Conservation (phyloP, 2,329 filamentous ascomycete genomes). For the Hypoxylon sp. region DNA sequence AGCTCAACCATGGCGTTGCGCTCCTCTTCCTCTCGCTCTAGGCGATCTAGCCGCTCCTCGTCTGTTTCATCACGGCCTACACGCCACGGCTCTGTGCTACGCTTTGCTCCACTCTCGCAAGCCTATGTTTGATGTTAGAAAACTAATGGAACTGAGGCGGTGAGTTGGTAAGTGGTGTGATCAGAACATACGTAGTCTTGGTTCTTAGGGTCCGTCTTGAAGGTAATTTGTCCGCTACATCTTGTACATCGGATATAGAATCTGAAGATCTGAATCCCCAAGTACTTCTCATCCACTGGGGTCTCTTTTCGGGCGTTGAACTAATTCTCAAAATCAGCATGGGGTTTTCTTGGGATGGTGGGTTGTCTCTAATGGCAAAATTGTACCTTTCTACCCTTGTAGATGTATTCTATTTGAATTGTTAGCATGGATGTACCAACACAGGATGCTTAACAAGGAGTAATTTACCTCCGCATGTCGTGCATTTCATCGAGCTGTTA, state of each 20-base stretch:
- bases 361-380: constrained; percentile 20
- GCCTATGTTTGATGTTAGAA: constrained; percentile 30
- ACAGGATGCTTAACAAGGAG: background rate
- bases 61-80: constrained; percentile 79
- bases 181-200: constrained; percentile 78
- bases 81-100: constrained; percentile 95
- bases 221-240: constrained; percentile 76
- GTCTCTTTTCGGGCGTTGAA: constrained; percentile 97
- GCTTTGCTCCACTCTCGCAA: constrained; percentile 84
- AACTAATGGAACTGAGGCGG: constrained; percentile 50
- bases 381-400: constrained; percentile 43
- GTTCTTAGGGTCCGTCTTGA: constrained; percentile 94
- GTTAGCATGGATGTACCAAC: constrained; percentile 10
- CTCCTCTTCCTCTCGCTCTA: constrained; percentile 84
- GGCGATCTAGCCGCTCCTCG: constrained; percentile 85
- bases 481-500: constrained; percentile 57
- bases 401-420: constrained; percentile 38
- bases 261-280: constrained; percentile 86
- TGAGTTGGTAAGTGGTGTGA: background rate
- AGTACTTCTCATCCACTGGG: constrained; percentile 87
- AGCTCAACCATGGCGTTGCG: constrained; percentile 95
- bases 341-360: constrained; percentile 63
- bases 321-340: constrained; percentile 53
- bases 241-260: constrained; percentile 82
- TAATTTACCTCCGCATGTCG: constrained; percentile 58